These are phyloP conservation scores for Basipetospora chlamydospora DNA, from an alignment of 2,329 filamentous ascomycete genomes.

Conservation along the genomic window DNA sequence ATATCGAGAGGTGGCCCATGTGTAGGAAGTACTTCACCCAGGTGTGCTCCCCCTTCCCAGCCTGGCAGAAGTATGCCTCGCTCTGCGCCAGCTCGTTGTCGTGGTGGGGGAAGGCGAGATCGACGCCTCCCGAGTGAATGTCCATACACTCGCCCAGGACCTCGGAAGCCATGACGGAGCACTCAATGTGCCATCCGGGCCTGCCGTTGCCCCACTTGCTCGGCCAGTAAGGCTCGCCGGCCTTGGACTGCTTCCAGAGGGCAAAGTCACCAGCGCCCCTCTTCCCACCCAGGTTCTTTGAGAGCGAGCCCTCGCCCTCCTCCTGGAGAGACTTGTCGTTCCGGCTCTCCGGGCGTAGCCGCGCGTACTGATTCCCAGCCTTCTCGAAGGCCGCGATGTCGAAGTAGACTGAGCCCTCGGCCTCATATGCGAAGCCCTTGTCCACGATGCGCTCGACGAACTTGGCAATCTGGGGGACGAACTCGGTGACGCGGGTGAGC, in stretches of 20 bases:
- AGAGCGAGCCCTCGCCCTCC: constrained; percentile 78
- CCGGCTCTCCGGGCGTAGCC: constrained; percentile 70
- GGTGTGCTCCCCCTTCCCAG: constrained; percentile 40
- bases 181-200: constrained; percentile 95
- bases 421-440: constrained; percentile 74
- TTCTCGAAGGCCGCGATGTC: constrained; percentile 79
- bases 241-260: constrained; percentile 84
- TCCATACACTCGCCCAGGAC: constrained; percentile 77
- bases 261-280: constrained; percentile 73
- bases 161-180: constrained; percentile 87
- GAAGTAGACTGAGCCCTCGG: constrained; percentile 84
- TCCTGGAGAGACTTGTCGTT: constrained; percentile 72
- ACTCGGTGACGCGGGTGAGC: constrained; percentile 83
- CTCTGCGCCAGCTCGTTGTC: constrained; percentile 87
- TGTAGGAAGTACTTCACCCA: constrained; percentile 97
- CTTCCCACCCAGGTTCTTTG: constrained; percentile 49
- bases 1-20: constrained; percentile 78
- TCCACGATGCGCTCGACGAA: constrained; percentile 73
- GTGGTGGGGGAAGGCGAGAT: constrained; percentile 82
- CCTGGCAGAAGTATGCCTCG: constrained; percentile 62
- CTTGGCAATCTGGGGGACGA: constrained; percentile 69
- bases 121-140: constrained; percentile 61
- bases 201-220: constrained; percentile 78
- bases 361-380: constrained; percentile 71
- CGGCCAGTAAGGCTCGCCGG: constrained; percentile 81